Conservation (phyloP, 495 filamentous ascomycete species). For the Hyaloscypha finlandica region DNA sequence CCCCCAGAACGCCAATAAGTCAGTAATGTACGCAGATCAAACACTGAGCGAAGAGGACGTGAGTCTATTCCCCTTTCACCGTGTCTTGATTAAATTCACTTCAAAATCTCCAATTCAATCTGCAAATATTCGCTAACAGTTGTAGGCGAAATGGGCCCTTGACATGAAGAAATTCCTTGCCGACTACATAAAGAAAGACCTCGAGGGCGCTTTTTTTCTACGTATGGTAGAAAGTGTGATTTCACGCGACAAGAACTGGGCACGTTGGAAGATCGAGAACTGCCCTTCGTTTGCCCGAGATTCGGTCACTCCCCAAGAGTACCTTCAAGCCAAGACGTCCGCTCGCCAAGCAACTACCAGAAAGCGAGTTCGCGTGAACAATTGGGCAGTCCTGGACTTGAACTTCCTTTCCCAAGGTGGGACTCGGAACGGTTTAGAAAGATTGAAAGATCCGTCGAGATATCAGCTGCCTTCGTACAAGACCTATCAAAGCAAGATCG, state of each 20-base stretch:
- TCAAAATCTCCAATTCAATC: conserved; percentile 1
- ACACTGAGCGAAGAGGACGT: conserved; percentile 80
- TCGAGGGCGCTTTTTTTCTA: conserved; percentile 88
- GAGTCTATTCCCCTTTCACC: conserved; percentile 35
- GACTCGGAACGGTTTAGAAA: conserved; percentile 45
- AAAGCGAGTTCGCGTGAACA: conserved; percentile 64
- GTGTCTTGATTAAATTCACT: not conserved
- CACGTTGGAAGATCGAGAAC: conserved; percentile 92
- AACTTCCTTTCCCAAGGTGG: conserved; percentile 72
- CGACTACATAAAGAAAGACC: conserved; percentile 73
- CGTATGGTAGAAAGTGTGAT: conserved; percentile 96
- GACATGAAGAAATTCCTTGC: conserved; percentile 73
- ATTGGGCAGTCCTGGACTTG: conserved; percentile 71
- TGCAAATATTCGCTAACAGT: conserved; percentile 19
- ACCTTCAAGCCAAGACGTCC: conserved; percentile 63
- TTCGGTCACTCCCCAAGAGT: conserved; percentile 64
- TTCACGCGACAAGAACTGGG: conserved; percentile 96
- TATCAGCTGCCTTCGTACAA: conserved; percentile 48
- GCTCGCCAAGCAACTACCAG: conserved; percentile 64
- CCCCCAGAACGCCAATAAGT: conserved; percentile 63
- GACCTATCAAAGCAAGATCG: conserved; percentile 59
- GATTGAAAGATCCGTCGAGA: conserved; percentile 46
- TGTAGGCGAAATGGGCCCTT: conserved; percentile 68
- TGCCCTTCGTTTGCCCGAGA: conserved; percentile 83
- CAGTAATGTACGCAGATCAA: conserved; percentile 78